A percentile compares a stretch with the other conserved stretches of the same genome.
Conservation (phyloP, 441 rosid genomes). For the Hura crepitans region DNA sequence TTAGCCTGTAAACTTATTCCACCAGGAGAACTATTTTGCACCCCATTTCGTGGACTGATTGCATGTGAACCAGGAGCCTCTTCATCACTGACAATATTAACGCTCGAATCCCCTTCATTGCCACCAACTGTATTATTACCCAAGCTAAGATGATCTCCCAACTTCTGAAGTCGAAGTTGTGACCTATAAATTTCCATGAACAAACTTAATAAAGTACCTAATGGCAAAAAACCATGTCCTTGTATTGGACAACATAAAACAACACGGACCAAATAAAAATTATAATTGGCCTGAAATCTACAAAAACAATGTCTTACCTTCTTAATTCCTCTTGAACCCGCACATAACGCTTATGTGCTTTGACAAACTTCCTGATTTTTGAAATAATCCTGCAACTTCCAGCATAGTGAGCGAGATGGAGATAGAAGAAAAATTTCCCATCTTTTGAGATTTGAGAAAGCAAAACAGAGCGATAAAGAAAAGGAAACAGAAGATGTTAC, state of each 20-base stretch:
- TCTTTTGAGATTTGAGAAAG: constrained; percentile 9
- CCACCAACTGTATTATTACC: constrained; percentile 40
- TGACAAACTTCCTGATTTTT: constrained; percentile 70
- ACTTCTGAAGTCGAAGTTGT: constrained; percentile 60
- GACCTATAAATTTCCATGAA: constrained; percentile 49
- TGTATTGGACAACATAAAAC: constrained; percentile 11
- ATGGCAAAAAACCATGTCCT: neutral
- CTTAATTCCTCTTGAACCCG: constrained; percentile 68
- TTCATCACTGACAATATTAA: constrained; percentile 60
- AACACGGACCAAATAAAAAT: constrained; percentile 1
- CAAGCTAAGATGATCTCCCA: constrained; percentile 63
- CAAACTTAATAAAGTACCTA: constrained; percentile 21
- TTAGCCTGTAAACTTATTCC: constrained; percentile 43
- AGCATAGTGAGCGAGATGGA: constrained; percentile 16
- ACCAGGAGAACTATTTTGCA: constrained; percentile 31
- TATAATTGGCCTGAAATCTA: constrained; percentile 12
- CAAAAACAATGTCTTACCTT: constrained; percentile 42
- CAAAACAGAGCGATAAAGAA: constrained; percentile 1
- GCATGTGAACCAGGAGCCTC: constrained; percentile 43
- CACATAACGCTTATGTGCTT: constrained; percentile 53
- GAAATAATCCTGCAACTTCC: constrained; percentile 53
- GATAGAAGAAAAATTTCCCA: constrained; percentile 1
- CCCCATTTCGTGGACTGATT: constrained; percentile 35
- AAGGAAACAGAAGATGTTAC: neutral
- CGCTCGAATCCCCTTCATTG: constrained; percentile 56